phyloP scores from a whole-genome alignment of 768 basidiomycete species.

The Leccinum pellstonianum region DNA sequence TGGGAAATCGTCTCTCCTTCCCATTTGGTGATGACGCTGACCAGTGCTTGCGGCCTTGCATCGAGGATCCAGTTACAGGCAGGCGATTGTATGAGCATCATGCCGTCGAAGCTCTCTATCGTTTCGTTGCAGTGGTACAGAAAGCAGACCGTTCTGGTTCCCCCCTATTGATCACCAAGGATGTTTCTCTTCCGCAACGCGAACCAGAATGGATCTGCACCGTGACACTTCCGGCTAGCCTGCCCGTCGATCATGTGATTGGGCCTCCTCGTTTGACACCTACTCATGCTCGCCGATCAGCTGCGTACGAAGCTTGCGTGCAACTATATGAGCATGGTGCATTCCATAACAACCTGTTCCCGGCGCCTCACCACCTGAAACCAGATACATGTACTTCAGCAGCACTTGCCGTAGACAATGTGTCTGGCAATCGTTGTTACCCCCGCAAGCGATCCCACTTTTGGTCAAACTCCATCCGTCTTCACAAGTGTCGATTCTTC shows the following conservation, averaged over 20 bases:
- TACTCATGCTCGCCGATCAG: conserved; percentile 55
- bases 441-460: conserved; percentile 60
- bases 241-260: conserved; percentile 40
- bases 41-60: conserved; percentile 31
- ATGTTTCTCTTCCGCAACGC: conserved; percentile 21
- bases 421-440: conserved; percentile 52
- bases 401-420: conserved; percentile 26
- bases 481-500: conserved; percentile 20
- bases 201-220: conserved; percentile 43
- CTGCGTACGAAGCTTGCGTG: conserved; percentile 57
- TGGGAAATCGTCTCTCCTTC: conserved; percentile 41
- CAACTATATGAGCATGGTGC: conserved; percentile 48
- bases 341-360: conserved; percentile 51
- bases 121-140: conserved; percentile 38
- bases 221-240: conserved; percentile 45
- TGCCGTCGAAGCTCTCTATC: conserved; percentile 56
- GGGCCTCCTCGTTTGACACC: conserved; percentile 47
- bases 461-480: conserved; percentile 50
- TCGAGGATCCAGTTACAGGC: conserved; percentile 64
- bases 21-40: conserved; percentile 45
- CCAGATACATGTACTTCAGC: not conserved
- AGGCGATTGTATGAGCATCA: conserved; percentile 58
- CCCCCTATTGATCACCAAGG: conserved; percentile 25
- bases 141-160: conserved; percentile 3
- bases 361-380: conserved; percentile 7